Evolutionary conservation across 2,329 filamentous ascomycete genomes (phyloP), one percentile per base, ranked within the genome.

Genomic region (Ceratocystis albifundus): DNA sequence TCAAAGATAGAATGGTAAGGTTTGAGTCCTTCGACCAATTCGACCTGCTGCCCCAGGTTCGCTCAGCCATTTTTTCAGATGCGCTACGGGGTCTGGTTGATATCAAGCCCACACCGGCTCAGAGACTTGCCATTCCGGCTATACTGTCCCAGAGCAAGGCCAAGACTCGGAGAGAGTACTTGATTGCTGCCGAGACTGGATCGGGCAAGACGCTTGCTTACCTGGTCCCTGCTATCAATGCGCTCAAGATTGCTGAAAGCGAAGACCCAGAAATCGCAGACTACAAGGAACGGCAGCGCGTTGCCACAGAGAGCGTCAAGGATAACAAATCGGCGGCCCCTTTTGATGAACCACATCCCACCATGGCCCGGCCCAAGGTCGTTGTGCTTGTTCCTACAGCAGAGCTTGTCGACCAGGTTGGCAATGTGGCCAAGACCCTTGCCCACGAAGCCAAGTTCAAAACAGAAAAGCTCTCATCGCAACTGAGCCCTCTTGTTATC

Each of bases 181-280:
- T 99, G 12, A 80, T 99, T 62, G 94, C 94, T 3, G 94, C 94
- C 10, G 94, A 99, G 79, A 99, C 94, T 0, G 94, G 94, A 12
- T 97, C 94, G 0, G 94, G 94, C 68, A 99, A 99, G 79, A 99
- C 94, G 0, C 79, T 99, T 69, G 90, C 94, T 7, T 99, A 99
- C 73, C 79, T 97, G 4, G 76, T 96, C 4, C 95, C 94, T 0
- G 82, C 87, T 17, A 80, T 99, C 64, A 86, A 99, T 75, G 88
- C 89, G 7, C 76, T 99, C 71, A 99, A 99, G 77, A 78, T 84
- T 44, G 85, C 84, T 4, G 89, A 93, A 72, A 79, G 80, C 0
- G 74, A 77, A 12, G 87, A 91, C 69, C 74, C 75, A 0, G 80
- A 81, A 0, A 78, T 84, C 17, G 80, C 84, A 66, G 79, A 82